These are phyloP conservation scores for Phytophthora ohioensis DNA, from an alignment of 352 stramenopile genomes.

Conservation along the genomic window DNA sequence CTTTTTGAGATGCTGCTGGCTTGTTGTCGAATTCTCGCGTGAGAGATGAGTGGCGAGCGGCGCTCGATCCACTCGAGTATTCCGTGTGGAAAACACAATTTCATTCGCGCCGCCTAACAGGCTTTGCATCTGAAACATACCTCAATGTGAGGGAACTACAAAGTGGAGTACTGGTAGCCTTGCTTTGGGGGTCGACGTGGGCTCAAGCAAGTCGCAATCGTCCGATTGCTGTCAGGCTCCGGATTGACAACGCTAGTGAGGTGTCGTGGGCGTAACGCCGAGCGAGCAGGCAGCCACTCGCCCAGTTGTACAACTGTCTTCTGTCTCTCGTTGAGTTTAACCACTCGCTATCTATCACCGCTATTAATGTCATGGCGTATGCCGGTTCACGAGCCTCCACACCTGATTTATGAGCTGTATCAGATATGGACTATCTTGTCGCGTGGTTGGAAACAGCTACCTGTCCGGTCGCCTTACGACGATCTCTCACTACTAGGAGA, in stretches of 20 bases:
- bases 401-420: neutral
- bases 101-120: neutral
- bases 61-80: neutral
- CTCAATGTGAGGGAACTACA: neutral
- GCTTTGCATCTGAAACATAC: neutral
- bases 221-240: no score
- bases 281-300: no score
- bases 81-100: slow-evolving; percentile 5
- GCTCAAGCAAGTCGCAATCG: no score
- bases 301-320: no score
- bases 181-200: no score
- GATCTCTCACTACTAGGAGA: neutral
- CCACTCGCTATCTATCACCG: no score
- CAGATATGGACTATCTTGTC: neutral
- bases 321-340: no score
- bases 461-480: neutral
- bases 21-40: neutral
- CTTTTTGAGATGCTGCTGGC: neutral
- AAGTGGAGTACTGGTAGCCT: no score
- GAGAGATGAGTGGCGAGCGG: neutral
- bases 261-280: no score
- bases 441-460: neutral
- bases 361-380: neutral
- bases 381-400: neutral
- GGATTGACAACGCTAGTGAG: no score